A percentile compares a stretch with the other conserved stretches of the same genome.
These are phyloP conservation scores for Cladorrhinum sp. DNA, from an alignment of 2,329 filamentous ascomycete genomes.

Conservation along the genomic window DNA sequence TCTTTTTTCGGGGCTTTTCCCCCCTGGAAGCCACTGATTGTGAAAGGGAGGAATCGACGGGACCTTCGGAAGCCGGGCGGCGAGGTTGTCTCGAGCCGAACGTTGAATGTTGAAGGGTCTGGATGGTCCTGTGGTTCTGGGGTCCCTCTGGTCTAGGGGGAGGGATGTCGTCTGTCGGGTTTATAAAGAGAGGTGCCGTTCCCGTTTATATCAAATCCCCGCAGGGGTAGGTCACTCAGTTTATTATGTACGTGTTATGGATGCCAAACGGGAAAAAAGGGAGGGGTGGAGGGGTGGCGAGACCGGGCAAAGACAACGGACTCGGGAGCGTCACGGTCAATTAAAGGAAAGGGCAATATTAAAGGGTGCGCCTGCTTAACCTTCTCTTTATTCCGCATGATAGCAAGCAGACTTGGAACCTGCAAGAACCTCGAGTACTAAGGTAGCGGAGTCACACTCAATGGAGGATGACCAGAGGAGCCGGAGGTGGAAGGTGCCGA, in stretches of 20 bases:
- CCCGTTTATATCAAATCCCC: neutral
- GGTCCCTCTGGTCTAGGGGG: neutral
- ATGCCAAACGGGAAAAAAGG: slow-evolving; percentile 1
- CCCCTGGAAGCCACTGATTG: neutral
- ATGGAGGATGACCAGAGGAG: slow-evolving; percentile 18
- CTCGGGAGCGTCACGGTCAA: slow-evolving; percentile 20
- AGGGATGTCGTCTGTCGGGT: slow-evolving; percentile 4
- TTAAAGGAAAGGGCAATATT: slow-evolving; percentile 26
- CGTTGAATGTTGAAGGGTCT: neutral
- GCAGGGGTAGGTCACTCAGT: slow-evolving; percentile 4
- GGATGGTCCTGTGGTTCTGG: slow-evolving; percentile 2
- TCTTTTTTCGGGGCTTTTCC: slow-evolving; percentile 3
- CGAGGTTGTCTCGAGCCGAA: neutral
- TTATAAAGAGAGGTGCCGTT: slow-evolving; percentile 16
- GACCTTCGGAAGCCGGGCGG: neutral
- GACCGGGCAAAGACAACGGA: slow-evolving; percentile 23
- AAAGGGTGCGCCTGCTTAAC: slow-evolving; percentile 18
- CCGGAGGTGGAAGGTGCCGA: slow-evolving; percentile 30
- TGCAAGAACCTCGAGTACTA: slow-evolving; percentile 18
- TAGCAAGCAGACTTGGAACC: neutral
- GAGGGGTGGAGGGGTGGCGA: slow-evolving; percentile 15
- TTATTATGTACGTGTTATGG: slow-evolving; percentile 20
- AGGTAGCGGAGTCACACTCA: slow-evolving; percentile 21
- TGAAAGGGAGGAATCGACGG: neutral
- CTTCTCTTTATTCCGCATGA: slow-evolving; percentile 27